Conservation (phyloP, 2,329 filamentous ascomycete species). For the Fusarium sp. region DNA sequence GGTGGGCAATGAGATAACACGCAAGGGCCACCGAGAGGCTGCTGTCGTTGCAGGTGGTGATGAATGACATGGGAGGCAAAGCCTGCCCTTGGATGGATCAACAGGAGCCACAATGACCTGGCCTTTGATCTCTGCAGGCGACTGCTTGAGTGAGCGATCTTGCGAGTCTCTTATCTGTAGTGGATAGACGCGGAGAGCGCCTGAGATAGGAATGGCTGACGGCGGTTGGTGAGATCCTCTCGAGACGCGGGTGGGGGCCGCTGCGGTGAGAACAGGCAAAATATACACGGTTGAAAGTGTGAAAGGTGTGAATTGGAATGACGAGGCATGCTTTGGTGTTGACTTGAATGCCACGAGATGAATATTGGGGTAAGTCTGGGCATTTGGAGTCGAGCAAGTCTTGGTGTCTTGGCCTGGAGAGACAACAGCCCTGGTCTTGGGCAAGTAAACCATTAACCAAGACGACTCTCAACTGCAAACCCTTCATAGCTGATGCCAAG, state of each 20-base stretch:
- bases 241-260: slow-evolving; percentile 17
- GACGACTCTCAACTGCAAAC: background rate
- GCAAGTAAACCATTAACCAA: background rate
- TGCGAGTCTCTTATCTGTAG: slow-evolving; percentile 1
- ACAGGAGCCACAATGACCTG: background rate
- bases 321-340: slow-evolving; percentile 23
- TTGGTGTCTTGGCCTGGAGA: background rate
- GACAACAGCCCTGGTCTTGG: background rate
- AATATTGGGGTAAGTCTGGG: slow-evolving; percentile 1
- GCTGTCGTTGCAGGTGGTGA: background rate
- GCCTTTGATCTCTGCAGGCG: slow-evolving; percentile 1
- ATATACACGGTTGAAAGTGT: slow-evolving; percentile 11
- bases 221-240: background rate
- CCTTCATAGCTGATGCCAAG: slow-evolving; percentile 4
- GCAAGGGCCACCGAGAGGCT: background rate
- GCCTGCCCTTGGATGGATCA: background rate
- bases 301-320: slow-evolving; percentile 7
- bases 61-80: background rate
- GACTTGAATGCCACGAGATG: background rate
- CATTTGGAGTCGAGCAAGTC: background rate
- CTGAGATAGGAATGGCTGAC: background rate
- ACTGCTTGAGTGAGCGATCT: background rate
- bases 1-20: background rate
- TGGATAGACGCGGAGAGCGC: background rate
- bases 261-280: slow-evolving; percentile 4